Evolutionary conservation across 75 land plant species (phyloP).

Genomic region (Sequoiadendron giganteum): DNA sequence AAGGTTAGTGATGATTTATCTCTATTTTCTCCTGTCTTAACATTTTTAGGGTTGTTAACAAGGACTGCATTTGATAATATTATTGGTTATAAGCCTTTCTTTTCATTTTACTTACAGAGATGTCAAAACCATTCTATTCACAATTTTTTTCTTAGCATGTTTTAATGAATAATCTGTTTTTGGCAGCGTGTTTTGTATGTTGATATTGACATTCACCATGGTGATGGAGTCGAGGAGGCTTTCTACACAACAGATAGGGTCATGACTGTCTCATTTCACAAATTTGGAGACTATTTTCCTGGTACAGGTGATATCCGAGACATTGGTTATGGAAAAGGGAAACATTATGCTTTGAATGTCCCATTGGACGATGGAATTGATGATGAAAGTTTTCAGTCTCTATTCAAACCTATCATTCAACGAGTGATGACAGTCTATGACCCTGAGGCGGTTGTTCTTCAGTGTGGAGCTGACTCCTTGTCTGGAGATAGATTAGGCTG

Average conservation of each 20-base stretch:
- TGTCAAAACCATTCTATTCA: background rate
- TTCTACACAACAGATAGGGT: constrained; percentile 79
- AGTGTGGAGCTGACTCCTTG: constrained; percentile 85
- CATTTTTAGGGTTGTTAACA: background rate
- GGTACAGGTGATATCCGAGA: constrained; percentile 76
- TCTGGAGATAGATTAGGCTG: constrained; percentile 84
- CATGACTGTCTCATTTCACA: constrained; percentile 88
- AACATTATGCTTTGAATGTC: constrained; percentile 74
- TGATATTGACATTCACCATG: constrained; percentile 89
- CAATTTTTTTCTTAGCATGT: background rate
- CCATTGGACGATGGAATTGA: constrained; percentile 80
- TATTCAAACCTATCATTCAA: constrained; percentile 67
- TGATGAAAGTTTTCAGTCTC: constrained; percentile 62
- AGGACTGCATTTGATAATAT: background rate
- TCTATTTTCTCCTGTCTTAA: background rate
- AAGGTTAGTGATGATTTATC: background rate
- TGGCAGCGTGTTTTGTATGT: constrained; percentile 80
- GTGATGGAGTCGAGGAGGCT: constrained; percentile 90
- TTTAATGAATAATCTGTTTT: background rate
- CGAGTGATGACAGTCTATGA: constrained; percentile 79
- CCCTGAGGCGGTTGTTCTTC: constrained; percentile 80
- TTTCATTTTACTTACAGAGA: background rate
- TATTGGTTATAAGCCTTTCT: background rate
- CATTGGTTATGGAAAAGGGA: constrained; percentile 59
- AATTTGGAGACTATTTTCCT: constrained; percentile 85